Evolutionary conservation across 2,329 filamentous ascomycete species (phyloP).

Genomic region (Pochonia chlamydosporia): DNA sequence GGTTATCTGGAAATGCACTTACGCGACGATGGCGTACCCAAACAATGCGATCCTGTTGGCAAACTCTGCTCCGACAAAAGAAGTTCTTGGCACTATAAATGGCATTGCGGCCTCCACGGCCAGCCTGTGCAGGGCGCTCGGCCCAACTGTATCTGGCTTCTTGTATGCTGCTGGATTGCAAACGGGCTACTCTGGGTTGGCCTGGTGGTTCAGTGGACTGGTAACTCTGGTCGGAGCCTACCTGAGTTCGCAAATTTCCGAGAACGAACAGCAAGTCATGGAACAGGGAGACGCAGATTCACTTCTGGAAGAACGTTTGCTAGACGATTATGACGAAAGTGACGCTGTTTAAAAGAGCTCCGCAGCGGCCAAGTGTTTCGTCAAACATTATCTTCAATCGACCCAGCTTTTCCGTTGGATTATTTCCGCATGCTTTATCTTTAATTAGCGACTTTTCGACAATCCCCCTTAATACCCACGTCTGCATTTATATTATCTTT

Average conservation of each 20-base stretch:
- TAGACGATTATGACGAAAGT: slow-evolving; percentile 23
- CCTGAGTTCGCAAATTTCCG: slow-evolving; percentile 70
- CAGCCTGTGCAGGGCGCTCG: slow-evolving; percentile 80
- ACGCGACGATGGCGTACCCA: slow-evolving; percentile 86
- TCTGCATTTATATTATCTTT: background rate
- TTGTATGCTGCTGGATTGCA: slow-evolving; percentile 76
- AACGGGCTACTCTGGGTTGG: slow-evolving; percentile 77
- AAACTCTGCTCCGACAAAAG: slow-evolving; percentile 77
- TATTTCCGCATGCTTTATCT: background rate
- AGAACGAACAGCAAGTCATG: slow-evolving; percentile 44
- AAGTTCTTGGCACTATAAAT: slow-evolving; percentile 86
- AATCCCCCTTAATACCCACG: background rate
- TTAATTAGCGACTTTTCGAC: background rate
- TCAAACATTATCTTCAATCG: background rate
- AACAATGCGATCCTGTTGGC: slow-evolving; percentile 83
- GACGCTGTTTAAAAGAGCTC: slow-evolving; percentile 20
- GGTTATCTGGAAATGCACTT: slow-evolving; percentile 88
- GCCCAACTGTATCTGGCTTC: slow-evolving; percentile 80
- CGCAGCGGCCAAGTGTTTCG: too few species aligned
- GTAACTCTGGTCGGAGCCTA: slow-evolving; percentile 71
- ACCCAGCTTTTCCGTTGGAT: background rate
- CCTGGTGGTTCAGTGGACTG: slow-evolving; percentile 86
- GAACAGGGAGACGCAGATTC: slow-evolving; percentile 34
- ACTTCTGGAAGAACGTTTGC: slow-evolving; percentile 24
- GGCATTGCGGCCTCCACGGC: slow-evolving; percentile 88